Percentiles rank a stretch among this genome's conserved stretches.
These are phyloP conservation scores for Spongiforma sp. DNA, from an alignment of 1,284 basidiomycete genomes.

Conservation along the genomic window DNA sequence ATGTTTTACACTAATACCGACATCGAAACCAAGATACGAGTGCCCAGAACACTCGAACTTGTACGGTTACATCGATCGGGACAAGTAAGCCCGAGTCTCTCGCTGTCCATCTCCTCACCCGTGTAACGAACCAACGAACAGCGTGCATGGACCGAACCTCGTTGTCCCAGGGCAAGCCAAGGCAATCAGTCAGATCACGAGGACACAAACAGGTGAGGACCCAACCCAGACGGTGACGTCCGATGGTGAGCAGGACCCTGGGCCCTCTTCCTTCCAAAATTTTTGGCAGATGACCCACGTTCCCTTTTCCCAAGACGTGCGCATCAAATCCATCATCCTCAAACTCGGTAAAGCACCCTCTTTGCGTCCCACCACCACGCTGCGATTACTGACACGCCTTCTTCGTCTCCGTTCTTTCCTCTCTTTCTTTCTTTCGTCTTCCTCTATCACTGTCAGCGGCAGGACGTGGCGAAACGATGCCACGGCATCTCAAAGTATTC, in stretches of 20 bases:
- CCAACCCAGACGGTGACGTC: slow-evolving; percentile 9
- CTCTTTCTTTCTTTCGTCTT: no score
- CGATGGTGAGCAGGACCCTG: no score
- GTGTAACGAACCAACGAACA: no score
- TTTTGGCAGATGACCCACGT: slow-evolving; percentile 62
- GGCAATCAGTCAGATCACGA: slow-evolving; percentile 76
- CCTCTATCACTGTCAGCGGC: slow-evolving; percentile 6
- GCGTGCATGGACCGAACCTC: slow-evolving; percentile 80
- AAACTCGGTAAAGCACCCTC: slow-evolving; percentile 61
- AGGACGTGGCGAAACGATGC: slow-evolving; percentile 76
- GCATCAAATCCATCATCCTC: slow-evolving; percentile 71
- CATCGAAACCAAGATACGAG: no score
- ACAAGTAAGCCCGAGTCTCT: slow-evolving; percentile 72
- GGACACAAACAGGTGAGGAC: slow-evolving; percentile 62
- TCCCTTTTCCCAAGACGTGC: slow-evolving; percentile 79
- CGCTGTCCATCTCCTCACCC: no score
- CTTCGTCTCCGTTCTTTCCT: no score
- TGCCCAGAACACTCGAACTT: slow-evolving; percentile 63
- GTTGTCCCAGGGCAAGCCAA: slow-evolving; percentile 77
- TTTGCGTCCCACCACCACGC: slow-evolving; percentile 12
- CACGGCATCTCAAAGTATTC: slow-evolving; percentile 70
- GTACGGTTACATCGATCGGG: slow-evolving; percentile 67
- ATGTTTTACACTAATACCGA: not conserved
- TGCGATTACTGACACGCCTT: slow-evolving; percentile 11
- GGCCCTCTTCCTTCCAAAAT: no score